Evolutionary conservation across 2,329 filamentous ascomycete species (phyloP), one percentile per base, ranked within the genome.

Genomic region (Epichloe sylvatica): DNA sequence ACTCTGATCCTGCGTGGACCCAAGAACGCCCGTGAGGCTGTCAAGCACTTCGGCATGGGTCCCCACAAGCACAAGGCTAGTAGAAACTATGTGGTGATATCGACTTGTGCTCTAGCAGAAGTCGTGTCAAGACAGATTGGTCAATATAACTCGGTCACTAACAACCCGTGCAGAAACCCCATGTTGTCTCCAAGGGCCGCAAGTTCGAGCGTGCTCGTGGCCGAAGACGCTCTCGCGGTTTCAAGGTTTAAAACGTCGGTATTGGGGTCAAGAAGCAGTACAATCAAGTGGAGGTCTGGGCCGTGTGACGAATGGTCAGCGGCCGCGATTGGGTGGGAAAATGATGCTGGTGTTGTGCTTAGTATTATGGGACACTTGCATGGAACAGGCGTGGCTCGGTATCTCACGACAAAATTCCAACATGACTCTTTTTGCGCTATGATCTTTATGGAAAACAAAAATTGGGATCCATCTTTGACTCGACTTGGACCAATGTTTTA

Each of bases 181-280:
- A 94, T 64, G 81, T 98, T 67, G 81, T 88, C 75, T 94, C 88
- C 80, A 98, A 98, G 86, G 94, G 94, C 68, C 86, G 92, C 76
- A 98, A 98, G 81, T 98, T 98, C 80, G 94, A 98, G 84, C 81
- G 83, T 67, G 92, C 90, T 67, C 90, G 92, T 92, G 94, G 92
- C 75, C 90, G 92, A 76, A 94, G 92, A 84, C 80, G 89, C 72
- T 97, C 90, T 66, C 83, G 86, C 68, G 92, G 94, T 81, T 98
- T 98, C 90, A 98, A 98, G 89, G 92, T 98, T 71, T 98, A 95
- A 87, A 70, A 71, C 59, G 57, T 53, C 56, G 51, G 53, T 33
- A 51, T 55, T 51, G 50, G 53, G 56, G 57, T 57, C 56, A 50
- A 46, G 34, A 21, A 36, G 35, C 17, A 23, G 47, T 25, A 34